A percentile compares a stretch with the other conserved stretches of the same genome.
Evolutionary conservation across 148 eudicot species (phyloP).

Genomic region (Nepenthes mirabilis): DNA sequence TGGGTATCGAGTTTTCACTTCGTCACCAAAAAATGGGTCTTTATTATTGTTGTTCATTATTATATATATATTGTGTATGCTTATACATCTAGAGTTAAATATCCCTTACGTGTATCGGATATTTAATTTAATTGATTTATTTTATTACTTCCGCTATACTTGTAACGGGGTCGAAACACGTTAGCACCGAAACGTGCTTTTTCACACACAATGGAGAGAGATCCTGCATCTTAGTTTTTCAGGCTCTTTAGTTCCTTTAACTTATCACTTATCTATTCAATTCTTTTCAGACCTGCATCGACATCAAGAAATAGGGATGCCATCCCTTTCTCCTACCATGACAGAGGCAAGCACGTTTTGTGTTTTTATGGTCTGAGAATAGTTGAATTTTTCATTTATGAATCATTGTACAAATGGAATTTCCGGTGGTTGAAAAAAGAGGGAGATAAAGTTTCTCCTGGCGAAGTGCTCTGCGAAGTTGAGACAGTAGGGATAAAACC

Average conservation of each 20-base stretch:
- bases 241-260: background rate
- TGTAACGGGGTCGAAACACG: no score
- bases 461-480: conserved; percentile 98
- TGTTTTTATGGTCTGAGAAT: background rate
- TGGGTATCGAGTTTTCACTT: no score
- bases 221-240: background rate
- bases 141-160: no score
- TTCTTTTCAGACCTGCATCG: conserved; percentile 63
- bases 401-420: conserved; percentile 4
- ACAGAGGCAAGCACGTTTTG: conserved; percentile 50
- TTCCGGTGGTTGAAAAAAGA: conserved; percentile 96
- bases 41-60: no score
- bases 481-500: conserved; percentile 59
- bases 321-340: conserved; percentile 96
- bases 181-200: no score
- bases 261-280: background rate
- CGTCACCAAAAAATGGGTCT: no score
- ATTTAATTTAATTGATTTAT: no score
- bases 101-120: no score
- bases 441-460: conserved; percentile 83
- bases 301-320: conserved; percentile 94
- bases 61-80: no score
- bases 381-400: background rate
- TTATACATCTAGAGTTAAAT: no score
- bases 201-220: background rate